Base-by-base conservation (phyloP, 2,329 filamentous ascomycete species). In the Cytospora piceae region DNA sequence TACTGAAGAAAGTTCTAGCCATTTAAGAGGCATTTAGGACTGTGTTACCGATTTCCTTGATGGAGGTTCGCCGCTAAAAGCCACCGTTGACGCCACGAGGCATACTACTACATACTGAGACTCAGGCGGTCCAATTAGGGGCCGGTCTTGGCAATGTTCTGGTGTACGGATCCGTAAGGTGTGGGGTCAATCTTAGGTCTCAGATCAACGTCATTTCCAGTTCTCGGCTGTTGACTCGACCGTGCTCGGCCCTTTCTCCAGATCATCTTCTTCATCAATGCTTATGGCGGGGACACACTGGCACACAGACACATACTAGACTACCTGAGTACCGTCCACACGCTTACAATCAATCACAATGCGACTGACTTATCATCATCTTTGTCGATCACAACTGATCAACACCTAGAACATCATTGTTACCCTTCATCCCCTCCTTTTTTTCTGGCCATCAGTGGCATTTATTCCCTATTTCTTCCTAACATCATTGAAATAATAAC, bases 131-230 rank as follows among this genome's bases (percentile, higher is more conserved):
- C 60, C 58, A 65, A 62, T 65, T 58, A 61, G 24, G 20, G 22
- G 5, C 34, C 27, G 52, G 37, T 6, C 56, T 31, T 29, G 52
- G 15, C 37, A 22, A 12, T 53, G 39, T 57, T 39, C 34, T 31
- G 37, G 49, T 46, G n/a, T 42, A 34, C 32, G 32, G 8, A 34
- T 34, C 32, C 32, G 32, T 34, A 5, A 4, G 17, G n/a, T 46
- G n/a, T 42, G 63, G 63, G 59, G 58, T 57, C 58, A 65, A 42
- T 39, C 56, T 57, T 62, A 32, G 58, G 31, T 39, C 52, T 58
- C 37, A 60, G 63, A 57, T 39, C 63, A 65, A 65, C 63, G 63
- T 65, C 63, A 65, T 65, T 58, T 62, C 59, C 31, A 31, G 20
- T 24, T 24, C 29, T 22, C 49, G 14, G 31, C 24, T 17, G 52